Conservation (phyloP, 2,329 filamentous ascomycete species). For the Zalaria obscura region DNA sequence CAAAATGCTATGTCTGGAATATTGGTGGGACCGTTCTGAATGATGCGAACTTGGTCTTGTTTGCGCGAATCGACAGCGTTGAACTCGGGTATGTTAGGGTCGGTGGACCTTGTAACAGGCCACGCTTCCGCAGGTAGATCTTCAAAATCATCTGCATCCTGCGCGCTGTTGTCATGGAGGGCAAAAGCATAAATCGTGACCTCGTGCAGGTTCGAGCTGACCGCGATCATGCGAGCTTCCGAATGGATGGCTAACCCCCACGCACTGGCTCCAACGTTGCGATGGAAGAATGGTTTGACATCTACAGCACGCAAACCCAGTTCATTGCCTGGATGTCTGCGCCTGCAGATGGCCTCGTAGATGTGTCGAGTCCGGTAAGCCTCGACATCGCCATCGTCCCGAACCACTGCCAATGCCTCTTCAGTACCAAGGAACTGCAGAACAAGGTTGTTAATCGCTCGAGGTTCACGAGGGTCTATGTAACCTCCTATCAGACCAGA, state of each 20-base stretch:
- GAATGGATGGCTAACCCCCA: constrained; percentile 83
- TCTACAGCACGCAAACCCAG: constrained; percentile 25
- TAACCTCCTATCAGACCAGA: constrained; percentile 13
- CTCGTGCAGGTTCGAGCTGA: constrained; percentile 57
- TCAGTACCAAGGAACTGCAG: constrained; percentile 30
- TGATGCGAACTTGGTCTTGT: background rate
- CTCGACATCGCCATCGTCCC: constrained; percentile 44
- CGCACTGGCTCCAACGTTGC: constrained; percentile 63
- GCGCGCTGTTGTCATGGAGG: constrained; percentile 23
- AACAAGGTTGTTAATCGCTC: constrained; percentile 27
- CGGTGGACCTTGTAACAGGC: too few relatives aligned
- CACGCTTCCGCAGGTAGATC: too few relatives aligned
- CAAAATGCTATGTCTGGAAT: constrained; percentile 45
- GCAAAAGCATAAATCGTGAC: constrained; percentile 48
- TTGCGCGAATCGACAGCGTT: too few relatives aligned
- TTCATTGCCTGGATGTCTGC: constrained; percentile 15
- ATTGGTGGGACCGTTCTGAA: constrained; percentile 26
- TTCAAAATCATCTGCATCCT: constrained; percentile 2
- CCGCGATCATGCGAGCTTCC: constrained; percentile 69
- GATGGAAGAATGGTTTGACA: constrained; percentile 49
- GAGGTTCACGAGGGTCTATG: constrained; percentile 23
- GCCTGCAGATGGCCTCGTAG: constrained; percentile 17
- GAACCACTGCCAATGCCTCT: constrained; percentile 34
- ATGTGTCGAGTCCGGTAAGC: constrained; percentile 24
- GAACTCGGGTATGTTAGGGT: too few relatives aligned